Percentiles rank a stretch among this genome's conserved stretches.
These are phyloP conservation scores for Ricinus communis DNA, from an alignment of 345 rosid genomes.

Conservation along the genomic window DNA sequence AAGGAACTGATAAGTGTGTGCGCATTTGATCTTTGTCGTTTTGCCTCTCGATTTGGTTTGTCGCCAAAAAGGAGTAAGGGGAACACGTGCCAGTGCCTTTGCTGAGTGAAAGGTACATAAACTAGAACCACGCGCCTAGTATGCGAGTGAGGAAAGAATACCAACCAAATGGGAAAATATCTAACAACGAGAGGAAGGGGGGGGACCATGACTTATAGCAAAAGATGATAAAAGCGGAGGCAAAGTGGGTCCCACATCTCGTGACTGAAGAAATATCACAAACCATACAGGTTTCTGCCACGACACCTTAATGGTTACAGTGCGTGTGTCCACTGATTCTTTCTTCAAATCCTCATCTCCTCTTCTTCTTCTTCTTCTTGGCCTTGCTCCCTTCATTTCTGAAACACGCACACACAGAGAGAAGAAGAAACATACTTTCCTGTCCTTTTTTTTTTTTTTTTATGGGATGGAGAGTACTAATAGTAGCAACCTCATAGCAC, in stretches of 20 bases:
- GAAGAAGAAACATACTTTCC: too few relatives aligned
- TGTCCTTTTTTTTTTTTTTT: too few relatives aligned
- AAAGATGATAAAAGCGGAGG: conserved; percentile 40
- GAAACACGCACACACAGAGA: background rate
- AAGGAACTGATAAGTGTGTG: too few relatives aligned
- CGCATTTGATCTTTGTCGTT: too few relatives aligned
- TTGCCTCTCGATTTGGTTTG: too few relatives aligned
- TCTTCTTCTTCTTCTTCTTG: background rate
- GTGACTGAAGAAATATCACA: conserved; percentile 29
- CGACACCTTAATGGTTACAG: conserved; percentile 23
- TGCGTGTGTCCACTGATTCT: conserved; percentile 11
- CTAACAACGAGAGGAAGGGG: conserved; percentile 1
- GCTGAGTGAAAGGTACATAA: too few relatives aligned
- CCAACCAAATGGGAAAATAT: conserved; percentile 30
- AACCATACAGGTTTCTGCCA: conserved; percentile 34
- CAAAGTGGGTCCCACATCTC: conserved; percentile 40
- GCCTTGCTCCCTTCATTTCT: background rate
- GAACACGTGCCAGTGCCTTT: background rate
- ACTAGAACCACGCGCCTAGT: conserved; percentile 4
- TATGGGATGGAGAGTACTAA: conserved; percentile 44
- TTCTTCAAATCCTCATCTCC: too few relatives aligned
- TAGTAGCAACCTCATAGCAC: conserved; percentile 32
- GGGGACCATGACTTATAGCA: conserved; percentile 31
- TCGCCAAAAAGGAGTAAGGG: background rate
- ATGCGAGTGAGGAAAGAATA: conserved; percentile 22